Percentiles rank a stretch among this genome's conserved stretches.
These are phyloP conservation scores for Cymbopogon flexuosus DNA, from an alignment of 202 grass and related monocot species.

Conservation along the genomic window DNA sequence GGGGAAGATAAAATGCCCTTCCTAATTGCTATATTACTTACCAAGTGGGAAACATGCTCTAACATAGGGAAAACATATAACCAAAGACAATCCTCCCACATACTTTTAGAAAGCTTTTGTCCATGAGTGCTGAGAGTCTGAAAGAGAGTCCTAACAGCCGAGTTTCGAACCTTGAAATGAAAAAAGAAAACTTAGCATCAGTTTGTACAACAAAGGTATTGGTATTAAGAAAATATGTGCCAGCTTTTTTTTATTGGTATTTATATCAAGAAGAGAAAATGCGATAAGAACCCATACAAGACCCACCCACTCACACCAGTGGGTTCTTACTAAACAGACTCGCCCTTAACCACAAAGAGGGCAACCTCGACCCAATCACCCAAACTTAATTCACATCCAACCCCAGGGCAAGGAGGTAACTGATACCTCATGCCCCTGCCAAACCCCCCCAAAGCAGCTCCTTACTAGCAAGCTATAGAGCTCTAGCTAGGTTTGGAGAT, in stretches of 20 bases:
- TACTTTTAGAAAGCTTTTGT: slow-evolving; percentile 78
- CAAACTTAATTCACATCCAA: background rate
- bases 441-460: background rate
- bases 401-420: background rate
- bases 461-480: background rate
- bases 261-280: background rate
- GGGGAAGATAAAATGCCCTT: slow-evolving; percentile 16
- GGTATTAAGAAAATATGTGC: background rate
- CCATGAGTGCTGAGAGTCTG: slow-evolving; percentile 89
- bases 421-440: background rate
- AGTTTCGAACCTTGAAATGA: slow-evolving; percentile 76
- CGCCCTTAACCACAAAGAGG: background rate
- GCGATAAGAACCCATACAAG: background rate
- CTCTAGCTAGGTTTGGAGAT: background rate
- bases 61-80: slow-evolving; percentile 94
- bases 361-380: background rate
- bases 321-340: background rate
- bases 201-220: slow-evolving; percentile 9
- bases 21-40: slow-evolving; percentile 42
- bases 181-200: slow-evolving; percentile 27
- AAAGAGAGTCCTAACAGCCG: slow-evolving; percentile 89
- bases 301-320: background rate
- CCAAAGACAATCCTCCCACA: slow-evolving; percentile 98
- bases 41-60: slow-evolving; percentile 84
- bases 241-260: background rate